These are phyloP conservation scores for Trichoderma breve DNA, from an alignment of 2,329 filamentous ascomycete species.

Conservation along the genomic window DNA sequence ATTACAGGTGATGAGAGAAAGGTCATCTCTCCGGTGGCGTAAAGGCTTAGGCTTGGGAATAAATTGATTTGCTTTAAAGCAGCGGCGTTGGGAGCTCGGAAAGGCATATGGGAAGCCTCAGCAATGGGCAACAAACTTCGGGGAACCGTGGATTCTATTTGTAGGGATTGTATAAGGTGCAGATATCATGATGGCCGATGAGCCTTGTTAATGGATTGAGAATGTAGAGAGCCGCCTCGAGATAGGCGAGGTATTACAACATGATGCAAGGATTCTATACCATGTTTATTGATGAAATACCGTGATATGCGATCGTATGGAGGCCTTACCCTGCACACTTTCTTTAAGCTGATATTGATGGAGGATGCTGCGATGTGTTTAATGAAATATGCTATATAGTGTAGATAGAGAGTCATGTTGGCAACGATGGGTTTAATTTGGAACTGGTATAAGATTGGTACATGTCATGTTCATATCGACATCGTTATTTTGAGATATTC, in stretches of 20 bases:
- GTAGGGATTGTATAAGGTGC: background rate
- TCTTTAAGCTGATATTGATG: background rate
- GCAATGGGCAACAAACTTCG: background rate
- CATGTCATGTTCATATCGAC: too few species aligned
- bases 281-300: background rate
- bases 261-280: background rate
- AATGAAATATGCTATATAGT: too few species aligned
- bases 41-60: background rate
- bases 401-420: too few species aligned
- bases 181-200: background rate
- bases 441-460: too few species aligned
- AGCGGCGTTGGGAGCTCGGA: constrained; percentile 13
- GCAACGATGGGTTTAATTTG: background rate
- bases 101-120: background rate
- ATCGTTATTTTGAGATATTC: too few species aligned
- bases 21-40: background rate
- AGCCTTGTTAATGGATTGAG: background rate
- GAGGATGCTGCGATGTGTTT: fast-evolving
- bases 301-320: background rate
- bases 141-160: background rate
- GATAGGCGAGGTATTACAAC: background rate
- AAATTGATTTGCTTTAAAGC: background rate
- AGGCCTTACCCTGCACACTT: background rate
- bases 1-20: constrained; percentile 30
- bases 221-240: background rate